Conservation (phyloP, 2,329 filamentous ascomycete species). For the Mycosphaerella sp. region DNA sequence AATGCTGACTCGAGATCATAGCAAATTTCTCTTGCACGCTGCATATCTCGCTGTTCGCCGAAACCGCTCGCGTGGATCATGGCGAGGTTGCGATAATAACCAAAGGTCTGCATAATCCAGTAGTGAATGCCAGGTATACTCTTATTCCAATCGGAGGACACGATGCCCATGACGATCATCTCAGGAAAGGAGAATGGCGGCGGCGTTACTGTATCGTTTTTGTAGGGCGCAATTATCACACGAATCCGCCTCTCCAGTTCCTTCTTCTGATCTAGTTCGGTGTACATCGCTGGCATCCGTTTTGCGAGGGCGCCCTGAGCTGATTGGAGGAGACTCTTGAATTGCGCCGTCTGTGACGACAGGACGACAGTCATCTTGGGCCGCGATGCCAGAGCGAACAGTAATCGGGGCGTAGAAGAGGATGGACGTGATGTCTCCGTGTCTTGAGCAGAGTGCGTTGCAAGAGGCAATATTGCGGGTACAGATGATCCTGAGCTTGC, state of each 20-base stretch:
- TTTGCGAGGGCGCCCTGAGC: too few species aligned
- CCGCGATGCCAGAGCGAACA: too few species aligned
- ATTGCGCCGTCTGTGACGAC: too few species aligned
- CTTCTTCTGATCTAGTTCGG: not conserved
- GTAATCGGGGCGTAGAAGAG: too few species aligned
- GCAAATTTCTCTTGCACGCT: not conserved
- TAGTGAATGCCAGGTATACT: not conserved
- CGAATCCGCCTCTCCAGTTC: not conserved
- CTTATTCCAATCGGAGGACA: not conserved
- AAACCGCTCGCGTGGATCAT: not conserved
- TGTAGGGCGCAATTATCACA: not conserved
- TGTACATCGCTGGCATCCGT: not conserved
- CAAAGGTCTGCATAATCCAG: slow-evolving; percentile 4
- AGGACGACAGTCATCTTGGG: too few species aligned
- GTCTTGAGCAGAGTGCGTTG: too few species aligned
- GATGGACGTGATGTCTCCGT: too few species aligned
- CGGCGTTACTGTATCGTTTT: not conserved
- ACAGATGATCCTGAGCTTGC: too few species aligned
- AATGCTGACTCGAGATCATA: not conserved
- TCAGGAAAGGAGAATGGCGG: slow-evolving; percentile 8
- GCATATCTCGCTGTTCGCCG: not conserved
- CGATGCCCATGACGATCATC: slow-evolving; percentile 7
- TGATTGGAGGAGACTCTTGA: too few species aligned
- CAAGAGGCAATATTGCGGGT: too few species aligned
- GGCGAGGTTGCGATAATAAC: not conserved